Base-by-base conservation (phyloP, 176 grass and related monocot species). In the Thinopyrum elongatum region DNA sequence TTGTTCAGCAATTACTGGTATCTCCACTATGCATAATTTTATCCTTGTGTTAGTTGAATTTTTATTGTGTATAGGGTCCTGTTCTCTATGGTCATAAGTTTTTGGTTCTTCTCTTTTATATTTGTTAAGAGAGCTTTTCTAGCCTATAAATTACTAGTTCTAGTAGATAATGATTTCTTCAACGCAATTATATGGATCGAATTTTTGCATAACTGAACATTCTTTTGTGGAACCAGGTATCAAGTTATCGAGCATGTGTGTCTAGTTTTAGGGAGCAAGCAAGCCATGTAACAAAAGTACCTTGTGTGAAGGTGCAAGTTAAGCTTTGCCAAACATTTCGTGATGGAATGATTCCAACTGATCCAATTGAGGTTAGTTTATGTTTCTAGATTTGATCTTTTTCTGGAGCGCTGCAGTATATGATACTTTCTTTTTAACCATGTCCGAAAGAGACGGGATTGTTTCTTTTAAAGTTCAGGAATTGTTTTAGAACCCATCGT, bases 181-280 rank as follows among this genome's bases (percentile, higher is more conserved):
- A 2, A 53, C 8, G 3, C 7, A 21, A 46, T 74, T 51, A 26
- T 44, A 35, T 42, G 10, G 39, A 41, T 64, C n/a, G 1, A 30
- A 80, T 51, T 76, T n/a, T 65, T n/a, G 30, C 6, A 74, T 31
- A 65, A 41, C 55, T 70, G 15, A 71, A 30, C 49, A 6, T 71
- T 19, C 16, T 80, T 84, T 84, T 51, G 5, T 28, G 15, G 11
- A 61, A 74, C 11, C 66, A 98, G 96, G 91, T 98, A 36, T 92
- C 90, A 8, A 98, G 96, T 84, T 95, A 94, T 86, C 91, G 93
- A 83, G 88, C 88, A 94, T 98, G 91, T 76, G 91, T 89, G 51
- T 92, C 91, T 82, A 95, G 96, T 92, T 95, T 98, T 76, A 89
- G 91, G 82, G 93, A 98, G 78, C 96, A 98, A 91, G 90, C 93